Evolutionary conservation across 257 asterid genomes (phyloP).

Genomic region (Oldenlandia corymbosa): DNA sequence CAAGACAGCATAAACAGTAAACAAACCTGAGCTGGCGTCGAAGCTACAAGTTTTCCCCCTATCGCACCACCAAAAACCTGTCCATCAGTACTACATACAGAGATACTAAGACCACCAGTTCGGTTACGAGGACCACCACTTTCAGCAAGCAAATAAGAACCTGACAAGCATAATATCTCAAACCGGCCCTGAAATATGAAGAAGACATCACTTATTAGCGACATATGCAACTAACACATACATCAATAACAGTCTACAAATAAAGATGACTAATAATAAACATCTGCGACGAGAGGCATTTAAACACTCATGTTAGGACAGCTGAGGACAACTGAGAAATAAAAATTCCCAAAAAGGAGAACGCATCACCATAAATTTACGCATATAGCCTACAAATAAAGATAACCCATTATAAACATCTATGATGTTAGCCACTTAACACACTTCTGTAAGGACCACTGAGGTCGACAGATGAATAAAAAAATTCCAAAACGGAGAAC

Average conservation of each 20-base stretch:
- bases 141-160: constrained; percentile 62
- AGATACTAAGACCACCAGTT: constrained; percentile 61
- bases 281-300: background rate
- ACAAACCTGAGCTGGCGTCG: constrained; percentile 50
- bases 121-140: constrained; percentile 52
- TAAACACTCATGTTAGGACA: background rate
- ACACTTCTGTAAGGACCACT: too few species aligned
- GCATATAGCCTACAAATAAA: too few species aligned
- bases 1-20: background rate
- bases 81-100: constrained; percentile 67
- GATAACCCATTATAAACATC: too few species aligned
- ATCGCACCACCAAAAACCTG: constrained; percentile 64
- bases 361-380: too few species aligned
- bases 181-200: constrained; percentile 49
- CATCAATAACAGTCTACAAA: background rate
- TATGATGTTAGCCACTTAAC: too few species aligned
- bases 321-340: background rate
- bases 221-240: background rate
- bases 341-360: too few species aligned
- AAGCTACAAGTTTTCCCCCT: constrained; percentile 59
- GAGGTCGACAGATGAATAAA: too few species aligned
- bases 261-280: background rate
- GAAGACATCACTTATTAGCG: constrained; percentile 2
- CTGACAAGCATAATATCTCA: constrained; percentile 57
- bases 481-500: too few species aligned